Percentiles rank a stretch among this genome's conserved stretches.
Conservation (phyloP, 2,329 filamentous ascomycete genomes). For the Ciborinia camelliae region DNA sequence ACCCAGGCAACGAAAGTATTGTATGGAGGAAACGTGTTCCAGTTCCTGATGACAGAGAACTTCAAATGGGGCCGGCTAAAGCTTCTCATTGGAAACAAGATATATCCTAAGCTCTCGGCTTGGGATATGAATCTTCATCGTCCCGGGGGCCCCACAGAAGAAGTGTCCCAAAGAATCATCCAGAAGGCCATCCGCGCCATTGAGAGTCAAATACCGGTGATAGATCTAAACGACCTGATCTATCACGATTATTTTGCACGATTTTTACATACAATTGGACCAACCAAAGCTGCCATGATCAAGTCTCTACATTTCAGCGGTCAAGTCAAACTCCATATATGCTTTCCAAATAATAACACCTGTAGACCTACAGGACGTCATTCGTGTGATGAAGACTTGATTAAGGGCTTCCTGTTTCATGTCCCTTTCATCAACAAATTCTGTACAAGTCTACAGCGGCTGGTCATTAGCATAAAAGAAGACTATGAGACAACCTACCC, state of each 20-base stretch:
- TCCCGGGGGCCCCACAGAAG: no score
- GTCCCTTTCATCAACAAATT: not conserved
- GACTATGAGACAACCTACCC: not conserved
- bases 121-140: no score
- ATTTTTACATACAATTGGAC: not conserved
- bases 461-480: not conserved
- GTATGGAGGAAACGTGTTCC: not conserved
- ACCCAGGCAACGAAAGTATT: not conserved
- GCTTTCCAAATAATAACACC: not conserved
- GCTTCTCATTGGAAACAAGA: not conserved
- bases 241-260: not conserved
- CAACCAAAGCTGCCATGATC: not conserved
- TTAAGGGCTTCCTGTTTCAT: not conserved
- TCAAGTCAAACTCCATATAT: not conserved
- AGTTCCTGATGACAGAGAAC: not conserved
- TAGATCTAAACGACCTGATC: not conserved
- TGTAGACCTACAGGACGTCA: rapidly evolving
- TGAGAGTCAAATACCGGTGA: not conserved
- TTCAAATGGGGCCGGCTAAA: no score
- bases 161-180: no score
- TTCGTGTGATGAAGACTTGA: not conserved
- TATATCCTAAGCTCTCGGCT: not conserved
- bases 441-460: not conserved
- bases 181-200: not conserved
- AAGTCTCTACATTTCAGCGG: not conserved